These are phyloP conservation scores for Ceratocystis lukuohia DNA, from an alignment of 2,329 filamentous ascomycete genomes.

Conservation along the genomic window DNA sequence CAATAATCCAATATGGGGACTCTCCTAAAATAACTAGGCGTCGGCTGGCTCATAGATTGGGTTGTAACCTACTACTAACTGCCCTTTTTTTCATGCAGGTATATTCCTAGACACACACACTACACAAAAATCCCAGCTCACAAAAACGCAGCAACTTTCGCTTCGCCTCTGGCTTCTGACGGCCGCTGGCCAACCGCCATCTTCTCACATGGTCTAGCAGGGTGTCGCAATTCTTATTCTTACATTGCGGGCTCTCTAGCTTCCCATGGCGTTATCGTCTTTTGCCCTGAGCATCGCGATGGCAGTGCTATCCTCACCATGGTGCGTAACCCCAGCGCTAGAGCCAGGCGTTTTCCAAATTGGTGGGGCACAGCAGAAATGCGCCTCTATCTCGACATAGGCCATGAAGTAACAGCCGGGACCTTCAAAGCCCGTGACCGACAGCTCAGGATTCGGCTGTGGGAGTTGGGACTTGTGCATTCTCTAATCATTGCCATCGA, in stretches of 20 bases:
- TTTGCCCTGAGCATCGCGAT: slow-evolving; percentile 73
- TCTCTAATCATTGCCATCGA: slow-evolving; percentile 57
- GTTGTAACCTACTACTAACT: no score
- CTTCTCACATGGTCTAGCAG: slow-evolving; percentile 76
- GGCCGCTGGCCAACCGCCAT: slow-evolving; percentile 66
- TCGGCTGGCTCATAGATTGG: background rate
- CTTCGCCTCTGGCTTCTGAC: slow-evolving; percentile 34
- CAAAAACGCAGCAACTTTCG: slow-evolving; percentile 51
- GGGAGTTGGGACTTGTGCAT: slow-evolving; percentile 62
- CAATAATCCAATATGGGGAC: background rate
- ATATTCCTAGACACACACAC: slow-evolving; percentile 57
- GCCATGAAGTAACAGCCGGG: slow-evolving; percentile 52
- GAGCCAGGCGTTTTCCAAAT: slow-evolving; percentile 25
- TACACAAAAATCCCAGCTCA: slow-evolving; percentile 60
- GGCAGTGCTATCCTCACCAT: slow-evolving; percentile 65
- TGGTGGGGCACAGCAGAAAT: slow-evolving; percentile 15
- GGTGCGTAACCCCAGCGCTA: slow-evolving; percentile 47
- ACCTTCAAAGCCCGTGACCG: slow-evolving; percentile 54
- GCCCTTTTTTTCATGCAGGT: slow-evolving; percentile 30
- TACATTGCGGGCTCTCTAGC: slow-evolving; percentile 66
- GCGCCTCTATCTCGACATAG: slow-evolving; percentile 38
- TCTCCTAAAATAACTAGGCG: background rate
- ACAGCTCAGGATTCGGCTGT: slow-evolving; percentile 61
- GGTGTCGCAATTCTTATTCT: slow-evolving; percentile 73
- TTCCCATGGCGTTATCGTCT: slow-evolving; percentile 65